Conservation (phyloP, 2,329 filamentous ascomycete genomes). For the Alternaria longipes region DNA sequence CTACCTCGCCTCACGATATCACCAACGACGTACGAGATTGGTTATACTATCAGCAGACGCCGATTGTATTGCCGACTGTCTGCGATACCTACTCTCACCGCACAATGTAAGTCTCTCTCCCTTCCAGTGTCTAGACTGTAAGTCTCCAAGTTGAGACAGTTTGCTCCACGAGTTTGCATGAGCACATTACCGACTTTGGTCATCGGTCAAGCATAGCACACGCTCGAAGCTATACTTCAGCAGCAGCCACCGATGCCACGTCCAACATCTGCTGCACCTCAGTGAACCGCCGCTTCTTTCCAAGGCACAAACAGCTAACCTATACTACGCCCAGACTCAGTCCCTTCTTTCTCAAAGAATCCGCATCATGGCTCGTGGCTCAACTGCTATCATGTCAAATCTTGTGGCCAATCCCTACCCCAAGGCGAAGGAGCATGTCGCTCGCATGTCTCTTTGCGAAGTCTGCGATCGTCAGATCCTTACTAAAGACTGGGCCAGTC, state of each 20-base stretch:
- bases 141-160: background rate
- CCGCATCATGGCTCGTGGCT: constrained; percentile 21
- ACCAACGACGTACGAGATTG: background rate
- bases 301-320: constrained; percentile 8
- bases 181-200: background rate
- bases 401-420: constrained; percentile 39
- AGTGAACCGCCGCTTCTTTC: constrained; percentile 5
- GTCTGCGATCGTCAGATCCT: constrained; percentile 42
- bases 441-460: constrained; percentile 40
- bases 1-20: constrained; percentile 13
- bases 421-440: constrained; percentile 27
- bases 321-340: background rate
- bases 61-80: background rate
- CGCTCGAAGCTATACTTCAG: background rate
- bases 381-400: background rate
- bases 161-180: background rate
- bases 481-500: constrained; percentile 43
- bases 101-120: constrained; percentile 13
- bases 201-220: background rate
- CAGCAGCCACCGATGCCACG: background rate
- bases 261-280: constrained; percentile 3
- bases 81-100: background rate
- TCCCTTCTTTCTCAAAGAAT: background rate
- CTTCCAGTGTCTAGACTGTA: background rate
- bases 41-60: background rate